phyloP scores from a whole-genome alignment of 352 stramenopile genomes.

The Phytopythium cucurbitacearum region DNA sequence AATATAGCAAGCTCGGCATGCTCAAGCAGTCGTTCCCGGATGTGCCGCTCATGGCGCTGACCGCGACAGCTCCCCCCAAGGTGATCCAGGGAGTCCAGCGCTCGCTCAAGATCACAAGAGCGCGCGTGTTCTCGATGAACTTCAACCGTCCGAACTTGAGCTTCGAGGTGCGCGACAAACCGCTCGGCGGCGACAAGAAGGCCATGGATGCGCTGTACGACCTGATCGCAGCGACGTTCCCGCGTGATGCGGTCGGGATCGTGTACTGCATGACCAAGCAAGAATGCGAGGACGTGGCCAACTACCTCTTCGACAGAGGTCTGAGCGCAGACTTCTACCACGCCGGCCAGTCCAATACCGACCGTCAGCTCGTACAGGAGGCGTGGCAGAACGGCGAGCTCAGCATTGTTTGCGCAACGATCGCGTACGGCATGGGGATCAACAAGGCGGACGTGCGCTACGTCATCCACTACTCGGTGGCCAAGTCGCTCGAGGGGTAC shows the following conservation, averaged over 20 bases:
- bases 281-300: constrained; percentile 90
- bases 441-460: constrained; percentile 94
- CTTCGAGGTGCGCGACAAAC: constrained; percentile 87
- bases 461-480: constrained; percentile 91
- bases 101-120: constrained; percentile 73
- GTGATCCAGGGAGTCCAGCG: constrained; percentile 79
- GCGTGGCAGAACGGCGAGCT: constrained; percentile 71
- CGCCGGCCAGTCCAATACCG: constrained; percentile 70
- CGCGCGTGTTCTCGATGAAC: constrained; percentile 87
- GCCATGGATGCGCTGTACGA: constrained; percentile 50
- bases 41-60: constrained; percentile 93
- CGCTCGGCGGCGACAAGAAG: constrained; percentile 30
- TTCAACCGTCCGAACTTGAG: constrained; percentile 93
- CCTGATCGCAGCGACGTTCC: constrained; percentile 51
- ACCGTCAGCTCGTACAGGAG: constrained; percentile 77
- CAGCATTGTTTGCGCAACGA: constrained; percentile 93
- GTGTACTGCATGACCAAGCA: constrained; percentile 95
- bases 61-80: constrained; percentile 83
- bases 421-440: constrained; percentile 96
- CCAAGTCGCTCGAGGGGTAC: constrained; percentile 96
- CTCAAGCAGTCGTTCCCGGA: constrained; percentile 88
- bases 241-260: constrained; percentile 69
- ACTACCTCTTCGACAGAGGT: constrained; percentile 82
- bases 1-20: constrained; percentile 92
- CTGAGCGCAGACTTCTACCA: constrained; percentile 93